A percentile compares a stretch with the other conserved stretches of the same genome.
Conservation (phyloP, 306 rosid genomes). For the Corylus avellana region DNA sequence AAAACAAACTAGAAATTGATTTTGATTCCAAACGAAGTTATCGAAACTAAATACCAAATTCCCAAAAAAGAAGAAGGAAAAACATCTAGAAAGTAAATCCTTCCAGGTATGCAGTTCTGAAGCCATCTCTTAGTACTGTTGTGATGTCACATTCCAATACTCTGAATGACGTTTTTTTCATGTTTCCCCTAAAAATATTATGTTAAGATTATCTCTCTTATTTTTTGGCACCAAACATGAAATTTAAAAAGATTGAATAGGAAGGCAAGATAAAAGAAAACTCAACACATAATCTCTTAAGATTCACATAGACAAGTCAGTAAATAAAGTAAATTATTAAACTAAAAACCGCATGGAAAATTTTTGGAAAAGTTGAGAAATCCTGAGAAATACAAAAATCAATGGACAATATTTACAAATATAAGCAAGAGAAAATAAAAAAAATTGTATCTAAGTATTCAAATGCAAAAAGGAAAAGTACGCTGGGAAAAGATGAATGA, state of each 20-base stretch:
- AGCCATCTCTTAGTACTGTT: conserved; percentile 1
- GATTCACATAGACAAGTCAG: not conserved
- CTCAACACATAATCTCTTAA: not conserved
- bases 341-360: not conserved
- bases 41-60: not conserved
- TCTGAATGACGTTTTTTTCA: conserved; percentile 2
- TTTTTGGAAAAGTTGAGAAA: not conserved
- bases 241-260: conserved; percentile 1
- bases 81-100: not conserved
- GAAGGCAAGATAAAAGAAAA: conserved; percentile 4
- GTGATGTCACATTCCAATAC: not conserved
- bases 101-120: not conserved
- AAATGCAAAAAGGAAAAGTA: not conserved
- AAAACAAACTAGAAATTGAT: not conserved
- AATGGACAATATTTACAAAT: not conserved
- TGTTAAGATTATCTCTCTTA: conserved; percentile 1
- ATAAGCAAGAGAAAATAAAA: not conserved
- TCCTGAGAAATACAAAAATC: not conserved
- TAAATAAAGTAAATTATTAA: not conserved
- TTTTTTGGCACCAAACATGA: not conserved
- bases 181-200: conserved; percentile 7
- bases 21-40: conserved; percentile 6
- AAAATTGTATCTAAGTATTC: not conserved
- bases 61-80: not conserved
- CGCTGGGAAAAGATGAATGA: conserved; percentile 6